Conservation (phyloP, 495 filamentous ascomycete species). For the Podospora tetraspora region DNA sequence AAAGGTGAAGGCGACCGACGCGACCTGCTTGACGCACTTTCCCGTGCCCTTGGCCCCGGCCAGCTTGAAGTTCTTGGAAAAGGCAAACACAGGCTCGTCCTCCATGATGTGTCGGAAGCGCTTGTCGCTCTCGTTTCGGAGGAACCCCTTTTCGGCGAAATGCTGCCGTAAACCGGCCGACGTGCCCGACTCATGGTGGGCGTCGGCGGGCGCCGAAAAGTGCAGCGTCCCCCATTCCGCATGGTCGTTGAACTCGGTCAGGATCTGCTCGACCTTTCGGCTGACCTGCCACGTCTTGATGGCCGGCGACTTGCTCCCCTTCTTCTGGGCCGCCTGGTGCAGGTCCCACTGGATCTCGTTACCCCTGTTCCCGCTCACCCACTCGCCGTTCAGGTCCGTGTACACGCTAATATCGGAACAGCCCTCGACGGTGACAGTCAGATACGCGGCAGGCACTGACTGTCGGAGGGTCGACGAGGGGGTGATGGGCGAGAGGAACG, state of each 20-base stretch:
- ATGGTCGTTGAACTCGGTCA: slow-evolving; percentile 71
- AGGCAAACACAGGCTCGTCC: slow-evolving; percentile 86
- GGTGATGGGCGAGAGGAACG: slow-evolving; percentile 89
- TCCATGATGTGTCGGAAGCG: slow-evolving; percentile 69
- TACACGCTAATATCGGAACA: slow-evolving; percentile 73
- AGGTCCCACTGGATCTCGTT: slow-evolving; percentile 67
- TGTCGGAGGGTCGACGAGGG: slow-evolving; percentile 88
- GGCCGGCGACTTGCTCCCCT: slow-evolving; percentile 11
- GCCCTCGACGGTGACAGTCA: slow-evolving; percentile 70
- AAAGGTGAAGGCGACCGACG: slow-evolving; percentile 73
- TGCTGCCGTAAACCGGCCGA: slow-evolving; percentile 60
- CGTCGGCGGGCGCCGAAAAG: slow-evolving; percentile 63
- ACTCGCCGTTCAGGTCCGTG: slow-evolving; percentile 82
- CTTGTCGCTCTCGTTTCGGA: slow-evolving; percentile 54
- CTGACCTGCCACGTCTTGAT: slow-evolving; percentile 59
- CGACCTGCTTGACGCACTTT: slow-evolving; percentile 22
- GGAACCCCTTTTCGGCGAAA: slow-evolving; percentile 64
- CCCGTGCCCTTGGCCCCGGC: slow-evolving; percentile 27
- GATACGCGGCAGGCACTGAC: slow-evolving; percentile 81
- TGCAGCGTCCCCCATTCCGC: slow-evolving; percentile 88
- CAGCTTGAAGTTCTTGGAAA: slow-evolving; percentile 69
- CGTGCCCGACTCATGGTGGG: slow-evolving; percentile 62
- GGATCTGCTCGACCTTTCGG: slow-evolving; percentile 57
- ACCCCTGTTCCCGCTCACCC: slow-evolving; percentile 71
- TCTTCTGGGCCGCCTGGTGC: slow-evolving; percentile 28